phyloP scores from a whole-genome alignment of 257 asterid genomes.

The Cynanchum wilfordii region DNA sequence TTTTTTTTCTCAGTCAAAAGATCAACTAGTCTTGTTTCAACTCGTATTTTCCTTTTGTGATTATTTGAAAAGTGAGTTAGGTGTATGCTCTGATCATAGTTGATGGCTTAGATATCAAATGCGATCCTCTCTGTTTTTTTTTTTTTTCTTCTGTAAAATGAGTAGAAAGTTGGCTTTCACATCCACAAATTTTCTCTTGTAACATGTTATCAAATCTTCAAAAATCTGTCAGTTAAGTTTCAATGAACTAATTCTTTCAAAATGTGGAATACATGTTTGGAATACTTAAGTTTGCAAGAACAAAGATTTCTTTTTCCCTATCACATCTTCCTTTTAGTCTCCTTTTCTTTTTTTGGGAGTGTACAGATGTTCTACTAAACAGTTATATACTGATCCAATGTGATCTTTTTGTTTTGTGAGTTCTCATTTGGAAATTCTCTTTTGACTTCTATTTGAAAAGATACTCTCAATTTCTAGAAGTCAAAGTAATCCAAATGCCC shows the following conservation, averaged over 20 bases:
- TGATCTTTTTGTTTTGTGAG: background rate
- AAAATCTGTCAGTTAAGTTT: background rate
- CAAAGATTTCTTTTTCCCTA: background rate
- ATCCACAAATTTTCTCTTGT: background rate
- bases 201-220: background rate
- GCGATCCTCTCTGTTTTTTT: too few species aligned
- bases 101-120: too few species aligned
- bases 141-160: too few species aligned
- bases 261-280: background rate
- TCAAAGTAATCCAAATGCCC: background rate
- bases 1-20: background rate
- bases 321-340: background rate
- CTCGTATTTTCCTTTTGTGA: background rate
- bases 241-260: background rate
- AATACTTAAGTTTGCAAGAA: background rate
- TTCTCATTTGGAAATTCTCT: slow-evolving; percentile 2
- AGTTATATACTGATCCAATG: background rate
- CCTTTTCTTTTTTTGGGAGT: background rate
- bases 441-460: background rate
- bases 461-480: background rate
- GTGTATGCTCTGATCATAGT: background rate
- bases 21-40: background rate
- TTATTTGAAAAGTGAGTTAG: background rate
- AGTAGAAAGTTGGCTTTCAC: background rate
- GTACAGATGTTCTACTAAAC: background rate